Percentiles rank a stretch among this genome's conserved stretches.
Evolutionary conservation across 805 yeast genomes (phyloP).

Genomic region (Sungouiella blattae): DNA sequence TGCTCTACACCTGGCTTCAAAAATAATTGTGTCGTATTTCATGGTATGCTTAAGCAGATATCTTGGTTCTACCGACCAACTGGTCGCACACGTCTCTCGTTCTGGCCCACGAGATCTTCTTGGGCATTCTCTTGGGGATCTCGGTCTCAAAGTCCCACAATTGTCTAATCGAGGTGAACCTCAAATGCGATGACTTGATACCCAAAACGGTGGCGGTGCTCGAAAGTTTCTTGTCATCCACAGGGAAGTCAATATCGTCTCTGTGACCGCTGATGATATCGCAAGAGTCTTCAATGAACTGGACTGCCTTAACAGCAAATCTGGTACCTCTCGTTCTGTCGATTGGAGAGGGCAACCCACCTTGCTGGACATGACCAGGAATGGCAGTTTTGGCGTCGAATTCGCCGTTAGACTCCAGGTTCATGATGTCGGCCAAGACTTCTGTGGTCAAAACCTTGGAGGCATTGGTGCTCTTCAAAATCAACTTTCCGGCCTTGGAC

Average conservation of each 20-base stretch:
- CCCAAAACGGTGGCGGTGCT: conserved; percentile 82
- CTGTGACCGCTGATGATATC: conserved; percentile 21
- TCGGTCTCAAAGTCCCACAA: conserved; percentile 89
- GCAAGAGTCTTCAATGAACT: conserved; percentile 62
- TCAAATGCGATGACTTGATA: conserved; percentile 70
- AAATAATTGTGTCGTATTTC: neutral
- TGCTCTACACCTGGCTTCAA: neutral
- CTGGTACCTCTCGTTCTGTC: conserved; percentile 89
- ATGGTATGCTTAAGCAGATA: neutral
- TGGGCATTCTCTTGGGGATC: conserved; percentile 78
- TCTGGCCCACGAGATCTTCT: conserved; percentile 76
- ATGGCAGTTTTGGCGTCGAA: conserved; percentile 93
- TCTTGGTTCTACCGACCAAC: conserved; percentile 63
- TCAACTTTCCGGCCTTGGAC: conserved; percentile 78
- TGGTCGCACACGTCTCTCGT: conserved; percentile 78
- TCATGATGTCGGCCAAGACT: conserved; percentile 77
- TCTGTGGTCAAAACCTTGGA: conserved; percentile 80
- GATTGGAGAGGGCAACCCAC: conserved; percentile 90
- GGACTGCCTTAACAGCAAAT: conserved; percentile 84
- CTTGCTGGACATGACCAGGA: conserved; percentile 98
- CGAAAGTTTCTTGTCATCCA: conserved; percentile 28
- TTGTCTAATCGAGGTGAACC: conserved; percentile 67
- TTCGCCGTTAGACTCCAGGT: conserved; percentile 68
- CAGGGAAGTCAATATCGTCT: conserved; percentile 29
- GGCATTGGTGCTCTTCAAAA: conserved; percentile 81